These are phyloP conservation scores for Bremia lactucae DNA, from an alignment of 352 stramenopile species.

Conservation along the genomic window DNA sequence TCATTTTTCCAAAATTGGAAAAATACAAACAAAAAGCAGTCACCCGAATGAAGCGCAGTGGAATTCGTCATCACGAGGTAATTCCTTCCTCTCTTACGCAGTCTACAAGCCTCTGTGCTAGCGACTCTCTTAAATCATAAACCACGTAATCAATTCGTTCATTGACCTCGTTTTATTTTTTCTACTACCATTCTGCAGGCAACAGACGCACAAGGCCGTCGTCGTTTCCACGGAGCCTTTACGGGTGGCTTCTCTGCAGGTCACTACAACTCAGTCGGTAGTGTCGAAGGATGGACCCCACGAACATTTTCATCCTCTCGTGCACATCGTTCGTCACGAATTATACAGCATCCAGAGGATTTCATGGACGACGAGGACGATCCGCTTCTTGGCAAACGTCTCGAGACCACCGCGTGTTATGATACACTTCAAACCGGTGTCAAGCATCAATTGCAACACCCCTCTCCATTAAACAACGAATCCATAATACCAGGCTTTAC, in stretches of 20 bases:
- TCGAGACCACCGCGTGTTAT: constrained; percentile 60
- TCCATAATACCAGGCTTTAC: constrained; percentile 25
- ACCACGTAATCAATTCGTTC: background rate
- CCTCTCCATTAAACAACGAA: constrained; percentile 2
- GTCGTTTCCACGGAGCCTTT: constrained; percentile 90
- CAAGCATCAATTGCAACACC: constrained; percentile 24
- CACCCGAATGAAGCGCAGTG: constrained; percentile 47
- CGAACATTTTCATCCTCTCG: constrained; percentile 77
- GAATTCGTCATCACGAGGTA: constrained; percentile 52
- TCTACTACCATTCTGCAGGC: constrained; percentile 21
- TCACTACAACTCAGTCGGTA: constrained; percentile 91
- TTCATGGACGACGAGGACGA: constrained; percentile 93
- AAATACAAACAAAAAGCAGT: too few relatives aligned
- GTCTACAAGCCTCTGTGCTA: background rate
- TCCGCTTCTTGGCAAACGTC: constrained; percentile 67
- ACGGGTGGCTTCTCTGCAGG: constrained; percentile 89
- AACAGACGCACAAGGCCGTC: constrained; percentile 55
- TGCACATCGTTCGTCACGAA: constrained; percentile 15
- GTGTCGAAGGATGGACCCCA: constrained; percentile 82
- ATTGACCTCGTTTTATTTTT: constrained; percentile 1
- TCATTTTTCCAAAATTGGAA: too few relatives aligned
- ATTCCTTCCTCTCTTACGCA: constrained; percentile 4
- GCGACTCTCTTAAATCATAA: background rate
- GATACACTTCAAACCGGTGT: constrained; percentile 37
- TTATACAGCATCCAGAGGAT: constrained; percentile 76